Evolutionary conservation across 2,329 filamentous ascomycete genomes (phyloP), one percentile per base, ranked within the genome.

Genomic region (Pyrenophora seminiperda): DNA sequence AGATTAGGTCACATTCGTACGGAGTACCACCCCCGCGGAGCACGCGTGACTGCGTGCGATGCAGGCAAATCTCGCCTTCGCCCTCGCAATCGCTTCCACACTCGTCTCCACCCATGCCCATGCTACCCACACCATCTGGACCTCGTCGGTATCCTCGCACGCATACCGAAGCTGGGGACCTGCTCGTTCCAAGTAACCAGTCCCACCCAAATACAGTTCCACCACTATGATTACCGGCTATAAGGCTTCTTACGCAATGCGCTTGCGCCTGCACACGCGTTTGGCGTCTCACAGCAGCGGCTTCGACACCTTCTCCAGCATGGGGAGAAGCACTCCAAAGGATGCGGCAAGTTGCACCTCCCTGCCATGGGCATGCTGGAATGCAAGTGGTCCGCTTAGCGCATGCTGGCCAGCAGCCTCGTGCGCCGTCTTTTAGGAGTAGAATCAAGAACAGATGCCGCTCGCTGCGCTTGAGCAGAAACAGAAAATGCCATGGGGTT

Each of bases 271-370:
- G 49, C 41, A 37, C 46, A 39, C 41, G 58, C 52, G 53, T 61
- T 59, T 61, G 57, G 46, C 52, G 59, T 66, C 59, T 63, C 51
- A 63, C 63, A 38, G 41, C 47, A 52, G 57, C 54, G 56, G 56
- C 56, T 52, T 58, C 57, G 41, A 47, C 34, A 53, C 47, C 36
- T 30, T 50, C 10, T 41, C 33, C 36, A 18, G 14, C 33, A 41
- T 30, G 42, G 7, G 24, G 22, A 27, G 18, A 32, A 40, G 15
- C 20, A 18, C 33, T n/a, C 20, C 24, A 24, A 39, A 31, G 17
- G 34, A 33, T 39, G 45, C 45, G 33, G 39, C 34, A 34, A 31
- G 33, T 33, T 43, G 39, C 30, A 41, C 27, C 50, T 39, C 15
- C 33, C 34, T 18, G 22, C 27, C 22, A 19, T n/a, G 34, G 38